Percentiles rank a stretch among this genome's conserved stretches.
These are phyloP conservation scores for Dothiorella sarmentorum DNA, from an alignment of 2,329 filamentous ascomycete species.

Conservation along the genomic window DNA sequence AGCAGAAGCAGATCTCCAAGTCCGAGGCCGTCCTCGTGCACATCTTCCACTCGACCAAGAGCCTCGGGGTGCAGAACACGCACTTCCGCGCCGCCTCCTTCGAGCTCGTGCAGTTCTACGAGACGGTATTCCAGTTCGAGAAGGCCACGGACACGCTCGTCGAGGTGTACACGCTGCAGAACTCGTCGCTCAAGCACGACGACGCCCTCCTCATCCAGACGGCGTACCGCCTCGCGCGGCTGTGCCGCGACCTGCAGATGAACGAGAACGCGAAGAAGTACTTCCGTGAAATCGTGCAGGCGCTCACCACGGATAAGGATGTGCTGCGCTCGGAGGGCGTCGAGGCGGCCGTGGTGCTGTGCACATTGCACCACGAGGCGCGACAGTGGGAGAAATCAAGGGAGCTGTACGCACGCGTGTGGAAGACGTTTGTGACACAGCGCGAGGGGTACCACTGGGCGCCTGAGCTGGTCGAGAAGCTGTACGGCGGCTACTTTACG, in stretches of 20 bases:
- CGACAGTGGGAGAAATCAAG: conserved; percentile 41
- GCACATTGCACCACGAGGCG: conserved; percentile 47
- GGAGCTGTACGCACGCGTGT: conserved; percentile 41
- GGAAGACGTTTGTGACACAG: conserved; percentile 44
- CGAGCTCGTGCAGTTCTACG: conserved; percentile 29
- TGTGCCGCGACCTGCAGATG: conserved; percentile 35
- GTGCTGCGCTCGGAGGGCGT: conserved; percentile 40
- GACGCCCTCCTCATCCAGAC: conserved; percentile 47
- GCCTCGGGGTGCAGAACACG: conserved; percentile 24
- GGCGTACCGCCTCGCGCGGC: conserved; percentile 44
- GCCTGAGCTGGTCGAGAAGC: conserved; percentile 36
- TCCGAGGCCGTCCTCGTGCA: conserved; percentile 29
- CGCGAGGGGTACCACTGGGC: conserved; percentile 40
- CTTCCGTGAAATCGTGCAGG: conserved; percentile 25
- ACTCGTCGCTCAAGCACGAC: conserved; percentile 29
- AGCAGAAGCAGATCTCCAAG: conserved; percentile 27
- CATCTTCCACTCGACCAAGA: conserved; percentile 26
- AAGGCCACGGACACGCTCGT: conserved; percentile 28
- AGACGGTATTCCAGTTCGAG: conserved; percentile 28
- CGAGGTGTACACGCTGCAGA: conserved; percentile 28
- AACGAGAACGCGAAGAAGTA: conserved; percentile 45
- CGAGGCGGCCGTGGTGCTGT: conserved; percentile 45
- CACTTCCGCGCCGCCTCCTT: conserved; percentile 23
- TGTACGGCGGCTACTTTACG: conserved; percentile 49
- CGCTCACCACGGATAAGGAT: conserved; percentile 24